phyloP scores from a whole-genome alignment of 345 rosid species.

The Camelina neglecta region DNA sequence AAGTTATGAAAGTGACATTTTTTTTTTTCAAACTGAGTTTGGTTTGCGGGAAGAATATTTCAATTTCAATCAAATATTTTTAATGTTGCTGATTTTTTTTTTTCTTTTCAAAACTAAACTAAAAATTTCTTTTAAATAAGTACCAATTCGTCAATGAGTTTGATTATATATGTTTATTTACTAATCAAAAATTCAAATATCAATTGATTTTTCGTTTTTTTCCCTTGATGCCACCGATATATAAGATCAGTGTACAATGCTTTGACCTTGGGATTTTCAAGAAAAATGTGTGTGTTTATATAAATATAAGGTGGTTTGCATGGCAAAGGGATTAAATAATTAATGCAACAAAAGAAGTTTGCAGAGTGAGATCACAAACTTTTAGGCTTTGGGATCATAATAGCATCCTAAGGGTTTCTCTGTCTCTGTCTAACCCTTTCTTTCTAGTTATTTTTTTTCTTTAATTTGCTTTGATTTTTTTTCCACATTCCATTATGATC shows the following conservation, averaged over 20 bases:
- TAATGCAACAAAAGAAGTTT: slow-evolving; percentile 35
- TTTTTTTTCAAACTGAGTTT: background rate
- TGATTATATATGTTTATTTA: background rate
- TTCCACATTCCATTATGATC: slow-evolving; percentile 10
- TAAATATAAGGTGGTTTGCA: slow-evolving; percentile 15
- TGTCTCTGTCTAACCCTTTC: slow-evolving; percentile 45
- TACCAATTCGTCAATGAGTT: background rate
- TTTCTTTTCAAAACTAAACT: background rate
- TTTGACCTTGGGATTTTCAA: slow-evolving; percentile 8
- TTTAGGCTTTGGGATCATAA: slow-evolving; percentile 49
- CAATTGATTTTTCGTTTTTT: background rate
- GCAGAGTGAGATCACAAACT: slow-evolving; percentile 46
- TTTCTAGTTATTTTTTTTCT: slow-evolving; percentile 34
- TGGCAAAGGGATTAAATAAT: slow-evolving; percentile 29
- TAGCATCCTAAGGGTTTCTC: slow-evolving; percentile 47
- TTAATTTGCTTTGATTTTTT: slow-evolving; percentile 23
- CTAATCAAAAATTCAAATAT: background rate
- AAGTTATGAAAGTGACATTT: background rate
- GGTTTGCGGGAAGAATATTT: background rate
- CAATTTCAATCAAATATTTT: background rate
- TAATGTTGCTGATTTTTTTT: background rate
- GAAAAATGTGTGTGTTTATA: background rate
- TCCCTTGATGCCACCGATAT: background rate
- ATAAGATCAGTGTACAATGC: background rate
- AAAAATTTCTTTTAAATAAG: background rate